These are phyloP conservation scores for Stachybotrys chartarum DNA, from an alignment of 2,329 filamentous ascomycete species.

Conservation along the genomic window DNA sequence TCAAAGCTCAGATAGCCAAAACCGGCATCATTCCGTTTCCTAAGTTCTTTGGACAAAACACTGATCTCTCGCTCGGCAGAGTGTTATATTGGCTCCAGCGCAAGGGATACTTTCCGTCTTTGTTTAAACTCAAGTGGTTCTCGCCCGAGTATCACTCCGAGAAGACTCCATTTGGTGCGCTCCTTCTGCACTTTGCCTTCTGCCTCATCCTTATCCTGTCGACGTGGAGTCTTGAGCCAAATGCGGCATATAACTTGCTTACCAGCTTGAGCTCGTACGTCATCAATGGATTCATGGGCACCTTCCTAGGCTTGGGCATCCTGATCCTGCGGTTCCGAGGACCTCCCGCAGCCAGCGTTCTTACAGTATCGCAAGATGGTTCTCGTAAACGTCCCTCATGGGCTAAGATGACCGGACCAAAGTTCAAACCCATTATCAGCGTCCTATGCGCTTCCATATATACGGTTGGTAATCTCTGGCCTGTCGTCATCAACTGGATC, in stretches of 20 bases:
- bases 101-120: slow-evolving; percentile 18
- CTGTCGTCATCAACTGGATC: slow-evolving; percentile 24
- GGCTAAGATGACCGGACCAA: slow-evolving; percentile 22
- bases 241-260: slow-evolving; percentile 21
- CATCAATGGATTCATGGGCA: slow-evolving; percentile 26
- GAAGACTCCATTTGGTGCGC: slow-evolving; percentile 26
- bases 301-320: slow-evolving; percentile 25
- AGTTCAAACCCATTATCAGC: slow-evolving; percentile 21
- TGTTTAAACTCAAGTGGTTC: slow-evolving; percentile 20
- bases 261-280: slow-evolving; percentile 23
- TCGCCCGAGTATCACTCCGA: slow-evolving; percentile 26
- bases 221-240: slow-evolving; percentile 17
- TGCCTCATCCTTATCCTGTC: slow-evolving; percentile 27
- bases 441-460: slow-evolving; percentile 22
- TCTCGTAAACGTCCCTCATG: slow-evolving; percentile 11
- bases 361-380: slow-evolving; percentile 4
- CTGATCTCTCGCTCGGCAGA: slow-evolving; percentile 24
- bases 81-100: slow-evolving; percentile 21
- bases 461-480: slow-evolving; percentile 22
- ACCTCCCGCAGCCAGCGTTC: slow-evolving; percentile 14
- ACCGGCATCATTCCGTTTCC: slow-evolving; percentile 46
- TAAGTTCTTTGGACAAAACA: slow-evolving; percentile 36
- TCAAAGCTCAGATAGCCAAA: slow-evolving; percentile 56
- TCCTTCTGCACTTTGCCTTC: slow-evolving; percentile 23
- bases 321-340: slow-evolving; percentile 25